Percentiles rank a stretch among this genome's conserved stretches.
Evolutionary conservation across 495 filamentous ascomycete species (phyloP).

Genomic region (Trypethelium eluteriae): DNA sequence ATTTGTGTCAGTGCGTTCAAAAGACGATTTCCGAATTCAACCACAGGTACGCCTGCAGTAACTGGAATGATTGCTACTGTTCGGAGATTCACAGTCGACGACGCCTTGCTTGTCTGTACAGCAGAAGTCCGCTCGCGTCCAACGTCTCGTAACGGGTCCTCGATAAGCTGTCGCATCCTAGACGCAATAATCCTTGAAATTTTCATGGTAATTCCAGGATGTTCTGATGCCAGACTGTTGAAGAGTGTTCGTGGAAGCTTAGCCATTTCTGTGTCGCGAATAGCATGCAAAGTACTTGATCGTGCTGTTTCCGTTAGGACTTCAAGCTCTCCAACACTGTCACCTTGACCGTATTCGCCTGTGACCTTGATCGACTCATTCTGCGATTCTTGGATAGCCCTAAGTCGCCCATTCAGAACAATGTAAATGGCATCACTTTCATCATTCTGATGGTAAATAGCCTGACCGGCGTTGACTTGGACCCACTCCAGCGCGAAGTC

Average conservation of each 20-base stretch:
- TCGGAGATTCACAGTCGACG: slow-evolving; percentile 83
- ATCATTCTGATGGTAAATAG: slow-evolving; percentile 86
- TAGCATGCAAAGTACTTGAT: slow-evolving; percentile 85
- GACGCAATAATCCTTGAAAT: slow-evolving; percentile 98
- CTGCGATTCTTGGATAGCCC: slow-evolving; percentile 67
- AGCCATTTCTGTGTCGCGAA: slow-evolving; percentile 90
- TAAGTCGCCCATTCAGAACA: slow-evolving; percentile 83
- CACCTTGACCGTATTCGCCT: slow-evolving; percentile 91
- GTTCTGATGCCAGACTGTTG: slow-evolving; percentile 93
- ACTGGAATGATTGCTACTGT: slow-evolving; percentile 90
- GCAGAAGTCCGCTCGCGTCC: slow-evolving; percentile 39
- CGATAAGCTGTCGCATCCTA: slow-evolving; percentile 81
- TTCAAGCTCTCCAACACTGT: slow-evolving; percentile 94
- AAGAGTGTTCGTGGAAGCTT: slow-evolving; percentile 94
- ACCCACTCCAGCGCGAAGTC: slow-evolving; percentile 98
- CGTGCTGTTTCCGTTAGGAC: slow-evolving; percentile 90
- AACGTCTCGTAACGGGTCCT: slow-evolving; percentile 62
- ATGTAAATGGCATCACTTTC: slow-evolving; percentile 99
- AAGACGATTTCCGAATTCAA: slow-evolving; percentile 88
- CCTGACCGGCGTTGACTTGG: slow-evolving; percentile 88
- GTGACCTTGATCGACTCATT: slow-evolving; percentile 80
- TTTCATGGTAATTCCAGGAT: slow-evolving; percentile 96
- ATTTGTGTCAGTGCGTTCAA: slow-evolving; percentile 82
- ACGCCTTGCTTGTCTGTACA: slow-evolving; percentile 58
- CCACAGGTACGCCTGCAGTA: slow-evolving; percentile 82